phyloP scores from a whole-genome alignment of 768 basidiomycete species.

The Cytidiella melzeri region DNA sequence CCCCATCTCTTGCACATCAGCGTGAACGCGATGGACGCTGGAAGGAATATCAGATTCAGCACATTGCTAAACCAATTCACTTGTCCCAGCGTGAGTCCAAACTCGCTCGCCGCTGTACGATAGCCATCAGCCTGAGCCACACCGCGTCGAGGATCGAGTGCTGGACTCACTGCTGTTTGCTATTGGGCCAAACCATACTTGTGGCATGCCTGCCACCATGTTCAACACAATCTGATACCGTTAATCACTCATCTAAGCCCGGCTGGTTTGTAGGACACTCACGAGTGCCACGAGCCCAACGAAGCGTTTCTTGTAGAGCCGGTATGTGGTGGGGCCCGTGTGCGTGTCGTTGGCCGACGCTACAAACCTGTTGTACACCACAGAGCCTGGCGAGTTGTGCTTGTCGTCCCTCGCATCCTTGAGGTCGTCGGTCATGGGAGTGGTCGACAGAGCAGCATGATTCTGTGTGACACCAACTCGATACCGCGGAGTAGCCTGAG shows the following conservation, averaged over 20 bases:
- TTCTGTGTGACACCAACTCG: too few relatives aligned
- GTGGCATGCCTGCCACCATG: conserved; percentile 56
- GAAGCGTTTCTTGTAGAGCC: conserved; percentile 62
- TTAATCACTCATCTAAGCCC: too few relatives aligned
- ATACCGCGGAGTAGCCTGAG: too few relatives aligned
- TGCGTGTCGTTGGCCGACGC: not conserved
- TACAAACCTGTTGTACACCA: not conserved
- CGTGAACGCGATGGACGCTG: conserved; percentile 55
- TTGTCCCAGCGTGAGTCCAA: conserved; percentile 60
- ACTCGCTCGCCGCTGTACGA: conserved; percentile 49
- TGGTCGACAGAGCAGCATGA: too few relatives aligned
- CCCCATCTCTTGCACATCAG: conserved; percentile 52
- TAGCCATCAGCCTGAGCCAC: not conserved
- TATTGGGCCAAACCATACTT: conserved; percentile 86
- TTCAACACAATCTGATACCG: conserved; percentile 52
- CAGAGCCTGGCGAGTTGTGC: not conserved
- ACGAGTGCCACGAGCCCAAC: conserved; percentile 45
- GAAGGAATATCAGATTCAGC: conserved; percentile 55
- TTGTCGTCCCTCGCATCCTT: not conserved
- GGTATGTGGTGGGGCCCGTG: conserved; percentile 33
- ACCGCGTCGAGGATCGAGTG: not conserved
- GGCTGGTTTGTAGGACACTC: too few relatives aligned
- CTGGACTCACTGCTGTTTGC: conserved; percentile 50
- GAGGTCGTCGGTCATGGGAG: too few relatives aligned
- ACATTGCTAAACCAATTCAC: conserved; percentile 82